Base-by-base conservation (phyloP, 306 rosid species). In the Aeschynomene evenia region DNA sequence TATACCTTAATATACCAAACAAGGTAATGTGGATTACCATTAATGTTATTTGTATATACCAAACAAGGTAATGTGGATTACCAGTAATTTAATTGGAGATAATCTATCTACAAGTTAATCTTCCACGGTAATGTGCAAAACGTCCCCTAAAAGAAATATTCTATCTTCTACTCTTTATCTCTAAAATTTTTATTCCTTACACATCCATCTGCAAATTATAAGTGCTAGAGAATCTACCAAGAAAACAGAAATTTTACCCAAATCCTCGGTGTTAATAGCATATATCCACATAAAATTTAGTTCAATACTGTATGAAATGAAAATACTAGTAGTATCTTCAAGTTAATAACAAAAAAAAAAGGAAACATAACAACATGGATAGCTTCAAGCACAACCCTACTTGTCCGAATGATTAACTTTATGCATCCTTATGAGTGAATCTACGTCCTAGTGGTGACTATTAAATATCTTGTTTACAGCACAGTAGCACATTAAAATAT, bases 381-480 rank as follows among this genome's bases (percentile, higher is more conserved):
- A 37, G 45, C 26, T 39, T 72, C 48, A 45, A 45, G 4, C 10
- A 13, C 66, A 28, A 31, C 20, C 50, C 46, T 18, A 26, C 24
- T 39, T 12, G 54, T 29, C 19, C 19, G 33, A 18, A 16, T 21
- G 24, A 7, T 43, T 22, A 29, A 28, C 72, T 65, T 15, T 45
- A 55, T 13, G 43, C 54, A 65, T 54, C 54, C 70, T 46, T 53
- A 16, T 20, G n/a, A 50, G 60, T 63, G 20, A 54, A 63, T 73
- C 43, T 12, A 55, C 21, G 19, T 36, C 68, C 33, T 72, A 42
- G 50, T 23, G 48, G 70, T 59, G 22, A 63, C n/a, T n/a, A n/a
- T 23, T 48, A 4, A n/a, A 24, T 23, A 58, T 59, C 75, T 70
- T 65, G 64, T 82, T 74, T 70, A 82, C 86, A 82, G 31, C 23